Evolutionary conservation across 1,284 basidiomycete genomes (phyloP), one percentile per base, ranked within the genome.

Genomic region (Apiotrichum siamense): DNA sequence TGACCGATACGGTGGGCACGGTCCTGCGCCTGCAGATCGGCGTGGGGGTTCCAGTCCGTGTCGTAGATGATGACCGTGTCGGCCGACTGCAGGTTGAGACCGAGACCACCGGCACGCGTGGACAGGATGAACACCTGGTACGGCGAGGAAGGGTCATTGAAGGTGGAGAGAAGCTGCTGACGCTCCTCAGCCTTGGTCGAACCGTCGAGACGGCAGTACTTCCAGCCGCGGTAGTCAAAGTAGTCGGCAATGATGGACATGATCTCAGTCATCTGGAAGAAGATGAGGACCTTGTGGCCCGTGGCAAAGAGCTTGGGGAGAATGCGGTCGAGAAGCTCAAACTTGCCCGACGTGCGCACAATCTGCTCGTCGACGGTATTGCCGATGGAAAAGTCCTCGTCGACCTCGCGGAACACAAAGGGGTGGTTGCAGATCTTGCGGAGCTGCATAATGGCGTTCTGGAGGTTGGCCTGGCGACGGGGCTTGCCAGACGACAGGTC

Each of bases 171-270:
- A 63, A 96, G 84, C 7, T 83, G 81, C 17, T 93, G 89, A 73
- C 96, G 91, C 66, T 97, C 94, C 52, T 98, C 96, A 15, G 93
- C 94, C 79, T 97, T 97, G 36, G 96, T 98, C 15, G 88, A 87
- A 79, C 96, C 96, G 74, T 98, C 96, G 23, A 99, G 80, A 62
- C 96, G 90, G 47, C 97, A 84, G 74, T 93, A 88, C 69, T 89
- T 87, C 81, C 85, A 92, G 18, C 83, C 82, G 77, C 87, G 85
- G 79, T 86, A 87, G 68, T 88, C 88, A 70, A 97, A 78, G 71
- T 97, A 99, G 71, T 98, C 96, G 69, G 96, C 92, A 83, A 98
- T 94, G 72, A 98, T 97, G 63, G 97, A 92, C 94, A 98, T 97
- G 70, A 97, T 92, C 65, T 92, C 84, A 9, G 94, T 97, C 94